Base-by-base conservation (phyloP, 148 eudicot genomes). In the Camellia granthamiana region DNA sequence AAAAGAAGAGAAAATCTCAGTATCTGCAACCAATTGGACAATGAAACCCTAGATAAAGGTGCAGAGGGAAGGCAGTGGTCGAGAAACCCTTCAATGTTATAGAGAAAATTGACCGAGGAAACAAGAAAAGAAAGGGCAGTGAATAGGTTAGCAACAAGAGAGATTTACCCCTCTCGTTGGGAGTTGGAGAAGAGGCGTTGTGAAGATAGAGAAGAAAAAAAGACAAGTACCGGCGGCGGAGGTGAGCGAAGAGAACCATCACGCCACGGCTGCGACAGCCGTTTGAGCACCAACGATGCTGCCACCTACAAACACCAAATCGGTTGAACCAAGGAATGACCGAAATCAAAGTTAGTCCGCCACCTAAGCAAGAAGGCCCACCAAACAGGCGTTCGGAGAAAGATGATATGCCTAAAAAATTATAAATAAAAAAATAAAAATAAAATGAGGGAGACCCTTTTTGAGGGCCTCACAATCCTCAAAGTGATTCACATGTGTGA, bases 191-290 rank as follows among this genome's bases (percentile, higher is more conserved):
- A 81, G 30, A 81, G 83, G 75, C 90, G 81, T 68, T 72, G 80
- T 12, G 78, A 46, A 12, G 86, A 69, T n/a, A 82, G 62, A 30
- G 83, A 75, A 30, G 38, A 62, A 18, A 30, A 44, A 62, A 18
- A 80, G 77, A 18, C 81, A 81, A 18, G 78, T 67, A 42, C 77
- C 81, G 72, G 86, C 81, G 72, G 86, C 49, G 71, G 70, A 77
- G 47, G 76, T 12, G 60, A 47, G n/a, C 51, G 62, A 74, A 18
- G 83, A 79, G 74, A 83, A 79, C 83, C 84, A 79, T 61, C 79
- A 76, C 11, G 75, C 77, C 14, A 81, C 89, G 69, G 78, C 89
- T 6, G 89, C 74, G 3, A 80, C 74, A 75, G 87, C 87, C 89
- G 82, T 87, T 84, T 38, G 47, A 76, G 79, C 72, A 41, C 2